These are phyloP conservation scores for Auriscalpium orientale DNA, from an alignment of 768 basidiomycete species.

Conservation along the genomic window DNA sequence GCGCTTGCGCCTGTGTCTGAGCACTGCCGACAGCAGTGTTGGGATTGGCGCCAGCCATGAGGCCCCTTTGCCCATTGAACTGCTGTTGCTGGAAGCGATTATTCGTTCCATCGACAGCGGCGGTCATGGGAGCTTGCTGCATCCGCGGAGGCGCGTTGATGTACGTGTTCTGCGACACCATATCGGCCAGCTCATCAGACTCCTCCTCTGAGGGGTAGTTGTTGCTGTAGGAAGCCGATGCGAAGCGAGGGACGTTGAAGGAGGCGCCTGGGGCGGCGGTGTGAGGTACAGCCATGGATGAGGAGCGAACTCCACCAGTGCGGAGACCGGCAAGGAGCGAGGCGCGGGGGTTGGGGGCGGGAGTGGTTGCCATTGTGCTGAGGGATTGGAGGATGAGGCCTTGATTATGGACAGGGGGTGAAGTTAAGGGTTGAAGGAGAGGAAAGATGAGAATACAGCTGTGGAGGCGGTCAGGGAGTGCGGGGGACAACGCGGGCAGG, in stretches of 20 bases:
- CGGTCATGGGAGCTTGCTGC: conserved; percentile 54
- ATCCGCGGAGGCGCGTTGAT: conserved; percentile 30
- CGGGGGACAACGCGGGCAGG: conserved; percentile 6
- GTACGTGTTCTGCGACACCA: conserved; percentile 46
- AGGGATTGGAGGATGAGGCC: conserved; percentile 13
- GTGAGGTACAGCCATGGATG: conserved; percentile 48
- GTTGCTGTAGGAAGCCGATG: conserved; percentile 35
- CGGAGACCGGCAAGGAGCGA: conserved; percentile 85
- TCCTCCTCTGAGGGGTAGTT: conserved; percentile 46
- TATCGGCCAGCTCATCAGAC: conserved; percentile 52
- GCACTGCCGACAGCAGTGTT: conserved; percentile 31
- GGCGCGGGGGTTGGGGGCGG: conserved; percentile 51
- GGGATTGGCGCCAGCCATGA: conserved; percentile 45
- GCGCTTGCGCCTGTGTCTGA: conserved; percentile 40
- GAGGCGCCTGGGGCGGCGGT: conserved; percentile 57
- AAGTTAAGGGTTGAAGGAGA: conserved; percentile 15
- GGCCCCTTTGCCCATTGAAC: conserved; percentile 37
- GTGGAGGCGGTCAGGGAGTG: conserved; percentile 6
- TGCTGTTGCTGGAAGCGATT: conserved; percentile 66
- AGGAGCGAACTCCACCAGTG: conserved; percentile 84
- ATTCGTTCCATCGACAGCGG: conserved; percentile 61
- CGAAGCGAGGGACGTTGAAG: conserved; percentile 56
- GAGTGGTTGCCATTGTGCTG: conserved; percentile 35
- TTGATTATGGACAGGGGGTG: conserved; percentile 15
- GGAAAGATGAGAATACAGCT: conserved; percentile 27